Evolutionary conservation across 495 filamentous ascomycete species (phyloP).

Genomic region (Neurospora sp.): DNA sequence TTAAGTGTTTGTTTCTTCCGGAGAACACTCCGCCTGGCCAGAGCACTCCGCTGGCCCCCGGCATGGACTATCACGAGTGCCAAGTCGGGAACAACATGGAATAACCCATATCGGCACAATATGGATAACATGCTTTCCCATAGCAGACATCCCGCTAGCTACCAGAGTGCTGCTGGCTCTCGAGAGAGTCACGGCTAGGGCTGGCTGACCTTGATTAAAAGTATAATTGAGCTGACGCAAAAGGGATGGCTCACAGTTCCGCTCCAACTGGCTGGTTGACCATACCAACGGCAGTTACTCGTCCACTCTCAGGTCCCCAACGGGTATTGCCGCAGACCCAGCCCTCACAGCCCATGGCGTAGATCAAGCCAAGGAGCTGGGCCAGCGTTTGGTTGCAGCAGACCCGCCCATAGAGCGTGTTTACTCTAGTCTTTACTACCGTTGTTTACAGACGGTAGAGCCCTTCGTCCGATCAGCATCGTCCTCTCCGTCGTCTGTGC

Average conservation of each 20-base stretch:
- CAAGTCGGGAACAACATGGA: neutral
- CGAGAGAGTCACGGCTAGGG: neutral
- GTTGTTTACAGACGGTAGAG: conserved; percentile 79
- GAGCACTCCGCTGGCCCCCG: neutral
- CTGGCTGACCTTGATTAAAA: neutral
- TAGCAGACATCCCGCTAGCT: neutral
- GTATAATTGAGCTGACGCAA: neutral
- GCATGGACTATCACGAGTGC: neutral
- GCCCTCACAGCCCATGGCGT: conserved; percentile 78
- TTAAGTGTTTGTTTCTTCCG: neutral
- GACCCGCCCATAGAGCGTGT: conserved; percentile 61
- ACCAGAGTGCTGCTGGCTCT: neutral
- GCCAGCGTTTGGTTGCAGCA: conserved; percentile 46
- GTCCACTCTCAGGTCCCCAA: conserved; percentile 60
- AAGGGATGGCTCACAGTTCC: conserved; percentile 49
- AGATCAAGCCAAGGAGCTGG: conserved; percentile 72
- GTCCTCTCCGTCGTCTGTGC: conserved; percentile 10
- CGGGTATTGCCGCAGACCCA: conserved; percentile 78
- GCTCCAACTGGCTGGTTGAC: conserved; percentile 80
- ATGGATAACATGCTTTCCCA: neutral
- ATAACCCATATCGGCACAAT: neutral
- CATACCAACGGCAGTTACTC: conserved; percentile 64
- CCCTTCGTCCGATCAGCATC: conserved; percentile 53
- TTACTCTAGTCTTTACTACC: conserved; percentile 82
- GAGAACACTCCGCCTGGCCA: neutral